A percentile compares a stretch with the other conserved stretches of the same genome.
These are phyloP conservation scores for Camellia oleifera DNA, from an alignment of 179 eudicot species.

Conservation along the genomic window DNA sequence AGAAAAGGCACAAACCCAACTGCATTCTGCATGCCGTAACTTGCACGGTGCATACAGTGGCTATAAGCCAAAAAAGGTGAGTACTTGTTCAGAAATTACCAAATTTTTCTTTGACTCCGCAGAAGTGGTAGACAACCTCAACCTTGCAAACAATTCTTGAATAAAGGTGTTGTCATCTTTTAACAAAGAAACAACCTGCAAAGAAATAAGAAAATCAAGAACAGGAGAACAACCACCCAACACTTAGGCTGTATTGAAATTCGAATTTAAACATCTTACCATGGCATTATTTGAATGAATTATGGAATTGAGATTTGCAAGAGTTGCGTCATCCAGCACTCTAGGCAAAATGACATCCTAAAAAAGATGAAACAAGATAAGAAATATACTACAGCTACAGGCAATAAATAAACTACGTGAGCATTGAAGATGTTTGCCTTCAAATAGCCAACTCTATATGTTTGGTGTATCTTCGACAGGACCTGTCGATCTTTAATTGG, in stretches of 20 bases:
- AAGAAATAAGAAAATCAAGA: constrained; percentile 5
- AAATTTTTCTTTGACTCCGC: constrained; percentile 76
- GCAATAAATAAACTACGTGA: constrained; percentile 8
- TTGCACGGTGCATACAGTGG: not conserved
- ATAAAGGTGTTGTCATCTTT: constrained; percentile 83
- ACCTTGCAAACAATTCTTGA: constrained; percentile 74
- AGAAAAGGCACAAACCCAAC: not conserved
- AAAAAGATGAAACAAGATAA: constrained; percentile 21
- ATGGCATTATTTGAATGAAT: constrained; percentile 86
- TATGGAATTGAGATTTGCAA: constrained; percentile 74
- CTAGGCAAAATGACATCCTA: constrained; percentile 89
- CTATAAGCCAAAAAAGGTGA: not conserved
- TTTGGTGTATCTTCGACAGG: constrained; percentile 94
- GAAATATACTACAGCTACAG: constrained; percentile 12
- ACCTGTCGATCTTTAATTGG: constrained; percentile 81
- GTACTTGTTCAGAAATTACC: constrained; percentile 39
- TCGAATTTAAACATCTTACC: constrained; percentile 33
- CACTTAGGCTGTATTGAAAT: not conserved
- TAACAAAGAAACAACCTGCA: constrained; percentile 81
- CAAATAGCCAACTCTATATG: constrained; percentile 88
- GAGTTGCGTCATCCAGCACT: constrained; percentile 73
- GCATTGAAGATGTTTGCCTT: constrained; percentile 45
- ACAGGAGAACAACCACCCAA: not conserved
- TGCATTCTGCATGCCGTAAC: not conserved
- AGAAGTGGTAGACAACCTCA: constrained; percentile 59